Conservation (phyloP, 768 basidiomycete species). For the Tricholomella constricta region DNA sequence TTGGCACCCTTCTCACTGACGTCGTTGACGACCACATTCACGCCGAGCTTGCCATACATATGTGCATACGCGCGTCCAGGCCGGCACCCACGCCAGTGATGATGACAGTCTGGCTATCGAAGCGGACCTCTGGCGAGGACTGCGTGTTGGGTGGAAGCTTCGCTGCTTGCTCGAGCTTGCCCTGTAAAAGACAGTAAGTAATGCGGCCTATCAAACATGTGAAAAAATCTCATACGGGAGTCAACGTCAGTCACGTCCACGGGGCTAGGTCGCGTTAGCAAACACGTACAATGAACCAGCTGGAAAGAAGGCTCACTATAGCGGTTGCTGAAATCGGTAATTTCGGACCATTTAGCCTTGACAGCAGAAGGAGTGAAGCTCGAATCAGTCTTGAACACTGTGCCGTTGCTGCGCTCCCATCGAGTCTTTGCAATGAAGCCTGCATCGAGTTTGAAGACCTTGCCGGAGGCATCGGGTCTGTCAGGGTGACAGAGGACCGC, state of each 20-base stretch:
- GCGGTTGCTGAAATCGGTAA: constrained; percentile 77
- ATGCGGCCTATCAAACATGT: too few relatives aligned
- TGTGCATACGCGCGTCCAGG: constrained; percentile 86
- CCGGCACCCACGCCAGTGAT: constrained; percentile 96
- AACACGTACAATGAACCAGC: neutral
- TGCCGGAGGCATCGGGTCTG: constrained; percentile 75
- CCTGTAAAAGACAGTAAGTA: constrained; percentile 26
- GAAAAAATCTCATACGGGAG: constrained; percentile 40
- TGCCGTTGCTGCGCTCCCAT: constrained; percentile 90
- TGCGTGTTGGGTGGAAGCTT: constrained; percentile 69
- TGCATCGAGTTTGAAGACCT: constrained; percentile 90
- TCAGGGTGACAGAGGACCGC: constrained; percentile 85
- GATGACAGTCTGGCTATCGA: constrained; percentile 88
- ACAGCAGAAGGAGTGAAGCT: constrained; percentile 95
- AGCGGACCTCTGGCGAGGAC: constrained; percentile 69
- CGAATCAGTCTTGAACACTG: constrained; percentile 85
- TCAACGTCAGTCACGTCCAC: constrained; percentile 63
- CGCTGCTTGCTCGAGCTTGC: constrained; percentile 65
- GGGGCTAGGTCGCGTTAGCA: constrained; percentile 51
- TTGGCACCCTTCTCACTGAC: constrained; percentile 85
- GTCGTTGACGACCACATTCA: constrained; percentile 96
- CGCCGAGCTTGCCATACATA: constrained; percentile 92
- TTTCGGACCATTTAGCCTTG: constrained; percentile 78
- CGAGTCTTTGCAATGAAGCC: constrained; percentile 90
- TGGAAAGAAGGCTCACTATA: constrained; percentile 56